A percentile compares a stretch with the other conserved stretches of the same genome.
These are phyloP conservation scores for Endocalyx cinctus DNA, from an alignment of 2,329 filamentous ascomycete genomes.

Conservation along the genomic window DNA sequence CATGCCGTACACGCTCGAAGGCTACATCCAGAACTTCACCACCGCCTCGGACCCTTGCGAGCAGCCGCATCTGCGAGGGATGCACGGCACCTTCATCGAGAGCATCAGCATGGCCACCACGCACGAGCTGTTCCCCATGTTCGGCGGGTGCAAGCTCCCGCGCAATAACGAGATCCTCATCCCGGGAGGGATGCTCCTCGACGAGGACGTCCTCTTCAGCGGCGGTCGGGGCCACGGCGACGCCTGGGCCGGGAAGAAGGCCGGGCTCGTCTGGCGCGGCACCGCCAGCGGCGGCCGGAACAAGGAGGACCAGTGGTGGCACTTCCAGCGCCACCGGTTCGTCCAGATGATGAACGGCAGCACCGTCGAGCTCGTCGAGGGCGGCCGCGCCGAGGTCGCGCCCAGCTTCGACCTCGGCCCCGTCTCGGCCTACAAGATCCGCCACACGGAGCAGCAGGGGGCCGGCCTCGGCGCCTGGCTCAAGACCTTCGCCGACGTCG, in stretches of 20 bases:
- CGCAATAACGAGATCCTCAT: slow-evolving; percentile 59
- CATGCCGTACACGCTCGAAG: slow-evolving; percentile 26
- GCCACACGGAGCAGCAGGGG: slow-evolving; percentile 24
- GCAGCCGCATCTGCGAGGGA: slow-evolving; percentile 41
- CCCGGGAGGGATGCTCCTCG: slow-evolving; percentile 59
- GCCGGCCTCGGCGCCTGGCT: slow-evolving; percentile 23
- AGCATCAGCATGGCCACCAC: slow-evolving; percentile 44
- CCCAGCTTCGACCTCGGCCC: slow-evolving; percentile 46
- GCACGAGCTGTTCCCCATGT: slow-evolving; percentile 51
- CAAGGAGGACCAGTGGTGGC: slow-evolving; percentile 54
- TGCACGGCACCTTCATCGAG: slow-evolving; percentile 52
- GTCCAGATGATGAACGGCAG: slow-evolving; percentile 65
- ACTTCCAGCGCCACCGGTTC: slow-evolving; percentile 68
- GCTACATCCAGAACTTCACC: slow-evolving; percentile 54
- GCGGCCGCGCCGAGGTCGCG: slow-evolving; percentile 34
- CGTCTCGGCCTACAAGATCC: slow-evolving; percentile 37
- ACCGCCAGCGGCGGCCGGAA: slow-evolving; percentile 57
- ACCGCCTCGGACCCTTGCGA: slow-evolving; percentile 20
- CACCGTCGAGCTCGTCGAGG: slow-evolving; percentile 39
- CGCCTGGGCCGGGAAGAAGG: slow-evolving; percentile 53
- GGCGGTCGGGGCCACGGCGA: slow-evolving; percentile 52
- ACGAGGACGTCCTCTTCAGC: slow-evolving; percentile 52
- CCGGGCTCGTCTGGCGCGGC: slow-evolving; percentile 59
- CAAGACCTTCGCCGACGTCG: slow-evolving; percentile 18
- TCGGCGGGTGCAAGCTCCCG: slow-evolving; percentile 55